Percentiles rank a stretch among this genome's conserved stretches.
Evolutionary conservation across 2,329 filamentous ascomycete species (phyloP).

Genomic region (Ophiostoma ips): DNA sequence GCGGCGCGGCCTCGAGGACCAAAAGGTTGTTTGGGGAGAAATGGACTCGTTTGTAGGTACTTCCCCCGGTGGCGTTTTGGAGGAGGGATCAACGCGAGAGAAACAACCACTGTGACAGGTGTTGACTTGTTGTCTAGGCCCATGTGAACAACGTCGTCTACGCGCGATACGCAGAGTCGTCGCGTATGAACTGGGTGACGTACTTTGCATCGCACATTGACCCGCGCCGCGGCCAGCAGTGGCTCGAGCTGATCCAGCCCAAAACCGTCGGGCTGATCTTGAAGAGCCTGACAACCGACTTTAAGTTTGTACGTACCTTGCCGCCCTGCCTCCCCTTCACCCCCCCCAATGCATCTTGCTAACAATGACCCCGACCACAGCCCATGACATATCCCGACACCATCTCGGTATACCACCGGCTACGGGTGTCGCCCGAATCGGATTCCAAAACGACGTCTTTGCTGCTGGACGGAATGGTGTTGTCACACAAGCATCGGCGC

Average conservation of each 20-base stretch:
- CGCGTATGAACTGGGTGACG: constrained; percentile 62
- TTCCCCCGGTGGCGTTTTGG: neutral
- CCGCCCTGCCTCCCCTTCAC: neutral
- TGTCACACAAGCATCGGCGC: constrained; percentile 63
- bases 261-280: constrained; percentile 60
- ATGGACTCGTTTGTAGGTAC: constrained; percentile 46
- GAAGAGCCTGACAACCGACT: constrained; percentile 66
- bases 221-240: constrained; percentile 44
- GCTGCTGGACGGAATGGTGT: constrained; percentile 45
- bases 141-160: constrained; percentile 86
- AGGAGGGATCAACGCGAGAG: too few species aligned
- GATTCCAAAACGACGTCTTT: constrained; percentile 36
- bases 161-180: constrained; percentile 69
- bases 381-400: constrained; percentile 74
- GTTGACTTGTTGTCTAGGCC: neutral
- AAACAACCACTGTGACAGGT: neutral
- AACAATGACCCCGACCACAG: constrained; percentile 25
- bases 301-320: constrained; percentile 59
- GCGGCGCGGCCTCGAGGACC: constrained; percentile 47
- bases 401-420: constrained; percentile 72
- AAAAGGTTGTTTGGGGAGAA: constrained; percentile 70
- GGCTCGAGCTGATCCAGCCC: constrained; percentile 56
- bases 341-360: neutral
- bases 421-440: constrained; percentile 38
- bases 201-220: constrained; percentile 54